Evolutionary conservation across 169 alveolate genomes (phyloP).

Genomic region (Plasmodium gaboni): DNA sequence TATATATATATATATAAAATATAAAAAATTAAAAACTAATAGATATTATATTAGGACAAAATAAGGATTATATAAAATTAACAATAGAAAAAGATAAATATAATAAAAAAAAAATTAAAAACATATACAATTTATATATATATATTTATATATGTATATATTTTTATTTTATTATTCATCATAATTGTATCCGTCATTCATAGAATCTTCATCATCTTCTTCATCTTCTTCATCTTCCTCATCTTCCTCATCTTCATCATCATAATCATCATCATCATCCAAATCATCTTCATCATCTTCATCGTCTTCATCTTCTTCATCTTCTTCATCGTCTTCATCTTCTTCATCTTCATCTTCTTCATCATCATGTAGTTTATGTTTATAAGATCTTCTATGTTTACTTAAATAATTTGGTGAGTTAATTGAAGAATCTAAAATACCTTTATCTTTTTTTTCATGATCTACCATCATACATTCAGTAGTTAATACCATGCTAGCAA

Average conservation of each 20-base stretch:
- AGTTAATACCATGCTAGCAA: constrained; percentile 92
- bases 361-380: constrained; percentile 19
- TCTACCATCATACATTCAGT: constrained; percentile 94
- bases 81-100: too few species aligned
- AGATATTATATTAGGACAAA: too few species aligned
- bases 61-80: too few species aligned
- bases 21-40: too few species aligned
- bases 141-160: background rate
- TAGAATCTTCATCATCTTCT: constrained; percentile 43
- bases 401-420: constrained; percentile 31
- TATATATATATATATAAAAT: too few species aligned
- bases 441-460: constrained; percentile 83
- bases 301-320: constrained; percentile 55
- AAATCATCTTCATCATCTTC: constrained; percentile 48
- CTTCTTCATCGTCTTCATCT: constrained; percentile 31
- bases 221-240: constrained; percentile 52
- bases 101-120: too few species aligned
- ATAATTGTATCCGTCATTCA: constrained; percentile 55
- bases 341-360: constrained; percentile 49
- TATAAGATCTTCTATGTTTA: constrained; percentile 32
- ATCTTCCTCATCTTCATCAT: constrained; percentile 49
- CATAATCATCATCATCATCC: constrained; percentile 43
- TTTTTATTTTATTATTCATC: constrained; percentile 54
- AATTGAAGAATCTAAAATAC: constrained; percentile 33
- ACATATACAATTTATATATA: background rate